Conservation (phyloP, 129 eudicot species). For the Silybum marianum region DNA sequence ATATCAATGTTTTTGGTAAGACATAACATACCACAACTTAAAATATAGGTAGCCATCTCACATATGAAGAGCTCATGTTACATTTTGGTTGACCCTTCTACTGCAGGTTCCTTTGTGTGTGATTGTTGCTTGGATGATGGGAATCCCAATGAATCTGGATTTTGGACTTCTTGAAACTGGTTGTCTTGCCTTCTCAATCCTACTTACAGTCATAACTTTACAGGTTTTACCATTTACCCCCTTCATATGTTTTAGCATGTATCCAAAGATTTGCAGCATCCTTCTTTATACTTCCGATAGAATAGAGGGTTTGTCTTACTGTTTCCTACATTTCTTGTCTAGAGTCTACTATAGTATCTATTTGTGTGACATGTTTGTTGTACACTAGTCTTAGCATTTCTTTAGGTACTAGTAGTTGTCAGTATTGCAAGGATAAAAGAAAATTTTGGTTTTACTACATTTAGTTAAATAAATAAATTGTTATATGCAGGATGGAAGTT, state of each 20-base stretch:
- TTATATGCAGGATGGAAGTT: constrained; percentile 60
- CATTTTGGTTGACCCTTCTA: neutral
- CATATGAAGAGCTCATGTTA: neutral
- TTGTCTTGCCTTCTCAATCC: constrained; percentile 51
- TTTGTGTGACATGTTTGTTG: neutral
- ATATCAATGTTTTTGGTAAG: constrained; percentile 74
- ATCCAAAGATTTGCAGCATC: neutral
- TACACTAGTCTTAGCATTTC: neutral
- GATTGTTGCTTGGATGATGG: constrained; percentile 58
- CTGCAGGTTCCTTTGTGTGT: constrained; percentile 66
- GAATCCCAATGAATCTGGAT: constrained; percentile 54
- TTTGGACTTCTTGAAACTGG: constrained; percentile 55
- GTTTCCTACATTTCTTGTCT: neutral
- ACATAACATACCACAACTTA: neutral
- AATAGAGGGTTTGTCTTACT: neutral
- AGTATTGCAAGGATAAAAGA: neutral
- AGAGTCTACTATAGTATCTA: neutral
- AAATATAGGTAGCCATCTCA: neutral
- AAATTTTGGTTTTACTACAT: neutral
- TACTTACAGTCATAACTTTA: constrained; percentile 51
- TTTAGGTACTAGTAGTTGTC: neutral
- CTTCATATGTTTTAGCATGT: neutral
- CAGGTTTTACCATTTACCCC: constrained; percentile 43
- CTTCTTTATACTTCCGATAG: neutral
- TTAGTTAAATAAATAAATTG: neutral